A percentile compares a stretch with the other conserved stretches of the same genome.
Evolutionary conservation across 352 stramenopile species (phyloP).

Genomic region (Pelagophyceae sp.): DNA sequence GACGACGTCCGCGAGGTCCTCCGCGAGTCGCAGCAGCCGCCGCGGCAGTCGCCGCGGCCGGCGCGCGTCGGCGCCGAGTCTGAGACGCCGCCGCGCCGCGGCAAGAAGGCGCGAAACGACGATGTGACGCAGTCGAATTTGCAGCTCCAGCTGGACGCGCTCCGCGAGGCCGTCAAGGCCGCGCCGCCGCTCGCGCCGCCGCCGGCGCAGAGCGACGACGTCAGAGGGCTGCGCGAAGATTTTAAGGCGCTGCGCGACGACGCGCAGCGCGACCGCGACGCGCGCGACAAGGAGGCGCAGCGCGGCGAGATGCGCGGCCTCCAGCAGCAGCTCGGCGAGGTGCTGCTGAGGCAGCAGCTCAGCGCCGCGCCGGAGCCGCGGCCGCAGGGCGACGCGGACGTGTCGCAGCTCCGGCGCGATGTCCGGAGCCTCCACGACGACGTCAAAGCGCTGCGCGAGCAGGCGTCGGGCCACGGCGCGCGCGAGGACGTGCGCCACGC

Average conservation of each 20-base stretch:
- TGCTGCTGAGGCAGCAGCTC: neutral
- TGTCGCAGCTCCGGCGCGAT: neutral
- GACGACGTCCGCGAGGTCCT: conserved; percentile 4
- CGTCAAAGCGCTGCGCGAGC: too few species aligned
- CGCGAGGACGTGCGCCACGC: too few species aligned
- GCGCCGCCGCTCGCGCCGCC: too few species aligned
- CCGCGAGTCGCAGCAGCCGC: neutral
- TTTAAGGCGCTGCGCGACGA: neutral
- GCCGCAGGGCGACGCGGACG: neutral
- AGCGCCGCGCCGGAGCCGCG: neutral
- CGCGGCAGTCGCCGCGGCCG: neutral
- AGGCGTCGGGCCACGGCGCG: too few species aligned
- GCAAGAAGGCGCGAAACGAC: neutral
- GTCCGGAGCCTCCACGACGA: neutral
- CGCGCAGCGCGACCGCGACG: neutral
- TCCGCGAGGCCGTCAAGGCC: neutral
- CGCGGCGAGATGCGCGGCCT: neutral
- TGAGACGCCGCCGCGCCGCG: neutral
- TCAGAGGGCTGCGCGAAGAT: neutral
- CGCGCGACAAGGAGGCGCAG: neutral
- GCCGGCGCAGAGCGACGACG: neutral
- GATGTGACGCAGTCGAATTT: too few species aligned
- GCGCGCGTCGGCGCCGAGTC: neutral
- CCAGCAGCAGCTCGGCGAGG: neutral
- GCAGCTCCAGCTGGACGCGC: neutral